Base-by-base conservation (phyloP, 306 rosid species). In the Sphenostylis stenocarpa region DNA sequence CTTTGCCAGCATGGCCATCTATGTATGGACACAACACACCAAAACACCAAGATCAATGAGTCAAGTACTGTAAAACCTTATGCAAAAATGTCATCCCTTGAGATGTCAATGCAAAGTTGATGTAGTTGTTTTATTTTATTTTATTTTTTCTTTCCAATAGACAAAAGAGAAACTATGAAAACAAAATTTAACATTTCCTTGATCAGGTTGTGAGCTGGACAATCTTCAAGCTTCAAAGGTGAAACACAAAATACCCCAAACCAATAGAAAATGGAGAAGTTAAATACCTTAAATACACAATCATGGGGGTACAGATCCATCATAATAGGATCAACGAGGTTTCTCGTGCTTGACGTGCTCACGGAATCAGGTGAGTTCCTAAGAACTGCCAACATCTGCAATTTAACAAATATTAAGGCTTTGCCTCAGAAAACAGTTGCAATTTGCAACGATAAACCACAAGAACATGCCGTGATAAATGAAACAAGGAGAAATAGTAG, bases 281-380 rank as follows among this genome's bases (percentile, higher is more conserved):
- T 0, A 41, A 57, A 26, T 39, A 62, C 99, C 99, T 95, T 95
- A 65, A 83, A 89, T 43, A 89, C 91, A 87, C 99, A 95, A 81
- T 95, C 97, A 86, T 88, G 97, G 76, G 99, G 99, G 86, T 89
- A 95, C 82, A 95, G 86, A 67, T 92, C 87, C 99, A 87, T 88
- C 97, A 95, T 87, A 86, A 76, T 91, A 23, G 94, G 90, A 84
- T 95, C 99, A 67, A 90, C 86, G 69, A 83, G 85, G 78, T 87
- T 90, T 75, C 84, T 92, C 87, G 92, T 28, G 90, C 90, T 89
- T 73, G 97, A 86, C 96, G 88, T 88, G 72, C 82, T 91, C 89
- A 79, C 74, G 58, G 97, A 86, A 78, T 95, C 97, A 2, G 97
- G 89, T n/a, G 89, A 70, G 34, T 82, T 90, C 82, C 90, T 86